These are phyloP conservation scores for Kazachstania sp. DNA, from an alignment of 1,139 yeast species.

Conservation along the genomic window DNA sequence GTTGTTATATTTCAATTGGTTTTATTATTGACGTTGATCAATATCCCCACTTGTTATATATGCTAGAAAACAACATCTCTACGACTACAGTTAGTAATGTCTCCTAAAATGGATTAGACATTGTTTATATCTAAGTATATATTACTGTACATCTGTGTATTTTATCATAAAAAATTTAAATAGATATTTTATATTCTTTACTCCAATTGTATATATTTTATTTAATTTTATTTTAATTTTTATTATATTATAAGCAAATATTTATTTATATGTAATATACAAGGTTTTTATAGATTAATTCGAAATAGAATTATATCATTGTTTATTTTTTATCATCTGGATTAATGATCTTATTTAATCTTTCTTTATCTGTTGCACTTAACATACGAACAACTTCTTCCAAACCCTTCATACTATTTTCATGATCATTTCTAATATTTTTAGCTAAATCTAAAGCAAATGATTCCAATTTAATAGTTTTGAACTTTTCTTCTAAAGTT, in stretches of 20 bases:
- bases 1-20: too few relatives aligned
- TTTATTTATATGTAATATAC: conserved; percentile 1
- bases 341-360: conserved; percentile 12
- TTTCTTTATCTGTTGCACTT: conserved; percentile 53
- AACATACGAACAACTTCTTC: conserved; percentile 53
- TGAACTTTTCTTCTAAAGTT: conserved; percentile 51
- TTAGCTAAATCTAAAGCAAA: conserved; percentile 54
- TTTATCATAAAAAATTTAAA: too few relatives aligned
- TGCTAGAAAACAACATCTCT: too few relatives aligned
- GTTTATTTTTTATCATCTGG: neutral
- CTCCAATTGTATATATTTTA: too few relatives aligned
- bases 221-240: too few relatives aligned
- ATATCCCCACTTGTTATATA: too few relatives aligned
- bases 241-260: neutral
- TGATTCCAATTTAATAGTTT: conserved; percentile 56
- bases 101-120: too few relatives aligned
- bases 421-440: conserved; percentile 50
- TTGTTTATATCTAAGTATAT: too few relatives aligned
- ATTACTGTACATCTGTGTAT: too few relatives aligned
- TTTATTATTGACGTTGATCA: too few relatives aligned
- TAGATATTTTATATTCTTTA: too few relatives aligned
- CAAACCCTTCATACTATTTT: conserved; percentile 47
- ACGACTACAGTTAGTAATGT: too few relatives aligned
- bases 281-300: neutral
- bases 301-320: neutral